Evolutionary conservation across 352 stramenopile genomes (phyloP), one percentile per base, ranked within the genome.

Genomic region (Plasmopara muralis): DNA sequence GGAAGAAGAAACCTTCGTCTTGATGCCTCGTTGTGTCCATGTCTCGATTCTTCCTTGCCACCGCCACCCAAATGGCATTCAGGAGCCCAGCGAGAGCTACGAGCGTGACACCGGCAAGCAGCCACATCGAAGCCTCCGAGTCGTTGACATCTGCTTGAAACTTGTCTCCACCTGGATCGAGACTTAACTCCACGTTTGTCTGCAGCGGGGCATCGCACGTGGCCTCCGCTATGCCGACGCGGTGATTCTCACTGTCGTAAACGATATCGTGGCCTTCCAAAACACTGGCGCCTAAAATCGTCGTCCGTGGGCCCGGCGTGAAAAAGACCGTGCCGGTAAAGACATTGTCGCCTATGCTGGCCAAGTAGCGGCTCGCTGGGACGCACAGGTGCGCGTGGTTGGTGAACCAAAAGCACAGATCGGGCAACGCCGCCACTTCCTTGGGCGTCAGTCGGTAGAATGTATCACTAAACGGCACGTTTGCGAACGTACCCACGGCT

Each of bases 311-410:
- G n/a, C 59, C 62, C 39, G 85, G 64, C 3, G 66, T 54, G 38
- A 93, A 93, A 60, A 81, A 90, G 20, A 89, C 58, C 9, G 82
- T 87, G 18, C 76, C 77, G 5, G 64, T 77, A 57, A 85, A 87
- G 41, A 69, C 41, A 16, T 60, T 53, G 7, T 61, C 49, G 0
- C 56, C 47, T 0, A 82, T 47, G n/a, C 60, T 38, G 28, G 62
- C 71, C 43, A 90, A 68, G 53, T 89, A 93, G 35, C 66, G 47
- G 14, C 57, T 66, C 0, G 79, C 58, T 4, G 54, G 52, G 40
- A 93, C 59, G 41, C 73, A 87, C 18, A 93, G 57, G 43, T 60
- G 62, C 4, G 67, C 82, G 18, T 67, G 47, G 45, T 90, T 87
- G 39, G 71, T 56, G 31, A 93, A 83, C 43, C 68, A 63, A 49